These are phyloP conservation scores for Cryptosporidium muris DNA, from an alignment of 169 alveolate genomes.

Conservation along the genomic window DNA sequence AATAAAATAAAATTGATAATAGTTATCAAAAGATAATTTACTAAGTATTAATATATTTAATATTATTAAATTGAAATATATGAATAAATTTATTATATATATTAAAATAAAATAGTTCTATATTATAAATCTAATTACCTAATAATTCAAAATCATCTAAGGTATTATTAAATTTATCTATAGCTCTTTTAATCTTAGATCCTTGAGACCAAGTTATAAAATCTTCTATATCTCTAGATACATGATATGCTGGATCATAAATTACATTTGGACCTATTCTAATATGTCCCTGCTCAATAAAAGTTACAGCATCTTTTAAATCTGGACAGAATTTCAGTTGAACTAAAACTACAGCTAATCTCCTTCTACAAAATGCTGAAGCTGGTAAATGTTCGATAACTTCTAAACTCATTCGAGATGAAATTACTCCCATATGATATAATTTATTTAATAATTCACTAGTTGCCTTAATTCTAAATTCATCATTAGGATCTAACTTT, in stretches of 20 bases:
- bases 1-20: background rate
- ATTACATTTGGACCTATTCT: constrained; percentile 94
- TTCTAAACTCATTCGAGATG: constrained; percentile 87
- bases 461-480: constrained; percentile 91
- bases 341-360: constrained; percentile 94
- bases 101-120: background rate
- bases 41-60: background rate
- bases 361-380: constrained; percentile 95
- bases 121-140: constrained; percentile 26
- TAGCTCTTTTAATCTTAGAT: constrained; percentile 87
- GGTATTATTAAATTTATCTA: constrained; percentile 85
- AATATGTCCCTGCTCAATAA: constrained; percentile 96
- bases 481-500: constrained; percentile 91
- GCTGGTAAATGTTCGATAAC: constrained; percentile 92
- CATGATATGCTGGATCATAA: constrained; percentile 95
- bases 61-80: background rate
- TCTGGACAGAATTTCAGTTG: constrained; percentile 92
- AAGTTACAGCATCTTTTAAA: constrained; percentile 92
- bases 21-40: background rate
- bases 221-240: constrained; percentile 95
- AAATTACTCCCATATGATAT: constrained; percentile 94
- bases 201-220: constrained; percentile 96
- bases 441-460: constrained; percentile 91
- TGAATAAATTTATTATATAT: background rate
- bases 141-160: constrained; percentile 89